A percentile compares a stretch with the other conserved stretches of the same genome.
Evolutionary conservation across 805 yeast species (phyloP).

Genomic region (Hanseniaspora vineae): DNA sequence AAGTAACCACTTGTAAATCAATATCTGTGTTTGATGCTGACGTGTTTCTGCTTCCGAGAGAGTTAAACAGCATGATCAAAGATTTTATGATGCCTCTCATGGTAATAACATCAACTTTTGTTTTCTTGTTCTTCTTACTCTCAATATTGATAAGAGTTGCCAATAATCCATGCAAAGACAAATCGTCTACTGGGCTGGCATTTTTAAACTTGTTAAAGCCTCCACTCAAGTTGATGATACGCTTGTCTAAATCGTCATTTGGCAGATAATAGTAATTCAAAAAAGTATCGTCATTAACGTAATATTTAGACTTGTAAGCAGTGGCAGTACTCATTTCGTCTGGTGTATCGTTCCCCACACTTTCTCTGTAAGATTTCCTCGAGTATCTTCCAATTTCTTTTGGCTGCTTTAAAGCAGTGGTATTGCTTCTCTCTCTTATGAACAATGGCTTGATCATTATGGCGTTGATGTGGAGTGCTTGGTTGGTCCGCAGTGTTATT

Average conservation of each 20-base stretch:
- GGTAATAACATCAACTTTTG: constrained; percentile 57
- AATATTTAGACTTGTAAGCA: constrained; percentile 33
- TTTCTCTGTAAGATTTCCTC: constrained; percentile 25
- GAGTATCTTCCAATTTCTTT: constrained; percentile 65
- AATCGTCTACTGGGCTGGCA: constrained; percentile 19
- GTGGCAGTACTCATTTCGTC: neutral
- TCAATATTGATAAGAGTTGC: constrained; percentile 46
- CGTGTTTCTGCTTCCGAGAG: constrained; percentile 1
- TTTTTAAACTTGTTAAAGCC: constrained; percentile 53
- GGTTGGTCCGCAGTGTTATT: too few species aligned
- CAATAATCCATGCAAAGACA: constrained; percentile 39
- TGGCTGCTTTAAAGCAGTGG: constrained; percentile 73
- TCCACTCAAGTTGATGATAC: constrained; percentile 40
- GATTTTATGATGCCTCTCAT: constrained; percentile 74
- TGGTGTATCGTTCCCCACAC: neutral
- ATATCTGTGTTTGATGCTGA: constrained; percentile 29
- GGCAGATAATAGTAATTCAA: constrained; percentile 74
- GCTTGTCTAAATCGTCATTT: constrained; percentile 49
- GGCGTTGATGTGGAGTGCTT: too few species aligned
- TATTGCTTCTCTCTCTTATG: constrained; percentile 36
- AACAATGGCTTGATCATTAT: constrained; percentile 11
- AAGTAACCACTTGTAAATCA: constrained; percentile 47
- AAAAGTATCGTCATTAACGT: constrained; percentile 36
- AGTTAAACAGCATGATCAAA: constrained; percentile 36
- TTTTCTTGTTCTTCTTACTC: constrained; percentile 26